Base-by-base conservation (phyloP, 495 filamentous ascomycete genomes). In the Jackrogersella multiformis region DNA sequence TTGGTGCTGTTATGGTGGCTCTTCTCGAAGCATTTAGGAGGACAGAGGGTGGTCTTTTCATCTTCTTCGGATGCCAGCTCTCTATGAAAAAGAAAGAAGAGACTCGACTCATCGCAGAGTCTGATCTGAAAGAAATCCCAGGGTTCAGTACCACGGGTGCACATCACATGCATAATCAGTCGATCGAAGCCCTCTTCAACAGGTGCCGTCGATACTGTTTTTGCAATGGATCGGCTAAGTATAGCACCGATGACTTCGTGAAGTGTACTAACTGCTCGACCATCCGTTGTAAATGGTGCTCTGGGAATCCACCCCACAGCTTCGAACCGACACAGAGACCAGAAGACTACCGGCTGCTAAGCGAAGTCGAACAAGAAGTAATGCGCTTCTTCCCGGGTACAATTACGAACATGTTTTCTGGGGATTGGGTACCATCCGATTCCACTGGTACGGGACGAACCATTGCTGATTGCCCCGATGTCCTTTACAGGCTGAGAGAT, bases 1-100 rank as follows among this genome's bases (percentile, higher is more conserved):
- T 94, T 4, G 89, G 90, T 1, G 80, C 85, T 2, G 83, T 85
- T 1, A 81, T 91, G 5, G 60, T 91, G 15, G 61, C 81, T 18
- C 63, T 77, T 0, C 45, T 80, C 7, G 20, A 70, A 12, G 68
- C 80, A 5, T 63, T 87, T 21, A 38, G 73, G 18, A 10, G 55
- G 16, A 67, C 51, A 3, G 24, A 60, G 6, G 10, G 8, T 5
- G 4, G 35, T 10, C 24, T 44, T 2, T 13, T 45, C 1, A 16
- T 10, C 0, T 24, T 45, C 28, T 45, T 52, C 8, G 1, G 28
- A 21, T 7, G 0, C 7, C 24, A 0, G 4, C 13, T 6, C 18
- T 2, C 1, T 15, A n/a, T 13, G n/a, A 53, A 38, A 21, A 64
- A 67, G 10, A 38, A 67, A 18, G 41, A 64, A 21, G 53, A 64